Percentiles rank a stretch among this genome's conserved stretches.
Evolutionary conservation across 2,329 filamentous ascomycete genomes (phyloP).

Genomic region (Pestalotiopsis sp.): DNA sequence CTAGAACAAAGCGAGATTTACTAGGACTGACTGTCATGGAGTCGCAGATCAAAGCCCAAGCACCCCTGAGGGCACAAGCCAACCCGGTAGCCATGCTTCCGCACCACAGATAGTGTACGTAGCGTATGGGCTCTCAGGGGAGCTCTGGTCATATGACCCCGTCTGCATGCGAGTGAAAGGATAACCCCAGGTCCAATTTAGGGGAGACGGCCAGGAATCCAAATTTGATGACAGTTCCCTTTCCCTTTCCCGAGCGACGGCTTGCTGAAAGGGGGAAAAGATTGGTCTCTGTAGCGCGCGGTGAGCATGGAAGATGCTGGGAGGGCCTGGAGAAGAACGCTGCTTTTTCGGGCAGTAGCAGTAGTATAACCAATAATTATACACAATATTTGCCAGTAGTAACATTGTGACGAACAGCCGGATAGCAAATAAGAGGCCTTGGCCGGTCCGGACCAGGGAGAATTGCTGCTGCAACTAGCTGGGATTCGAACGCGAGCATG

Average conservation of each 20-base stretch:
- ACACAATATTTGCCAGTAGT: neutral
- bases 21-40: neutral
- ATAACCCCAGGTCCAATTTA: constrained; percentile 3
- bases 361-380: neutral
- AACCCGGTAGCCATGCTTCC: neutral
- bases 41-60: constrained; percentile 3
- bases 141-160: constrained; percentile 10
- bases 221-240: constrained; percentile 1
- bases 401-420: neutral
- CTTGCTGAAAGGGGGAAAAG: neutral
- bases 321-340: neutral
- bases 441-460: neutral
- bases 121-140: neutral
- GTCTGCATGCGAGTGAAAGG: constrained; percentile 14
- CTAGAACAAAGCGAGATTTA: neutral
- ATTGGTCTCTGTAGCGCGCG: neutral
- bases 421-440: neutral
- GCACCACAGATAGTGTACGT: neutral
- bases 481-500: neutral
- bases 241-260: neutral
- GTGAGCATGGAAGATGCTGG: neutral
- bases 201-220: neutral
- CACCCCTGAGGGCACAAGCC: neutral
- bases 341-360: neutral
- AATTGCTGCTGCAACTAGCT: neutral